Evolutionary conservation across 441 rosid species (phyloP).

Genomic region (Hypseocharis bilobata): DNA sequence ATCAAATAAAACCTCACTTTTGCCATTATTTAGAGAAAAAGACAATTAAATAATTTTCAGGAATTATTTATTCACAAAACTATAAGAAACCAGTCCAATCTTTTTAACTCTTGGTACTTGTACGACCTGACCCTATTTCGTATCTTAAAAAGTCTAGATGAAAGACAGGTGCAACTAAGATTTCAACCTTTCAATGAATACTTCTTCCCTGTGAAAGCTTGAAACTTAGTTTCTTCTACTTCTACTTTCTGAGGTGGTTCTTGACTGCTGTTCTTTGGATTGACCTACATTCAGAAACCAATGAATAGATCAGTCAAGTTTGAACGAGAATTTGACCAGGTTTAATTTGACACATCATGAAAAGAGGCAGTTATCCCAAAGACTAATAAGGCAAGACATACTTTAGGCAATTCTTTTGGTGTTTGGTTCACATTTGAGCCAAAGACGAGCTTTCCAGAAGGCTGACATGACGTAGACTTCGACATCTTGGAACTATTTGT

Average conservation of each 20-base stretch:
- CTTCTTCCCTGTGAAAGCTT: conserved; percentile 52
- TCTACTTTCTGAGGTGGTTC: conserved; percentile 27
- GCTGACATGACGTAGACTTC: conserved; percentile 21
- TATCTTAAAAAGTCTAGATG: neutral
- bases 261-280: conserved; percentile 24
- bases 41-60: too few species aligned
- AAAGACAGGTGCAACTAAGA: neutral
- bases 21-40: too few species aligned
- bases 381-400: conserved; percentile 9
- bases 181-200: conserved; percentile 36
- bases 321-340: too few species aligned
- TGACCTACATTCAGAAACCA: conserved; percentile 24
- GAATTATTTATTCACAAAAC: too few species aligned
- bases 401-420: conserved; percentile 25
- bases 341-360: neutral
- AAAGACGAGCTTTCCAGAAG: conserved; percentile 43
- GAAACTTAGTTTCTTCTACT: conserved; percentile 38
- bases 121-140: too few species aligned
- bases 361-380: neutral
- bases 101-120: too few species aligned
- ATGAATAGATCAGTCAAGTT: too few species aligned
- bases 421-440: conserved; percentile 35
- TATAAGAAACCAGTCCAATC: too few species aligned
- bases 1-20: too few species aligned
- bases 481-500: conserved; percentile 25